Evolutionary conservation across 495 filamentous ascomycete genomes (phyloP).

Genomic region (Penicillium salamii): DNA sequence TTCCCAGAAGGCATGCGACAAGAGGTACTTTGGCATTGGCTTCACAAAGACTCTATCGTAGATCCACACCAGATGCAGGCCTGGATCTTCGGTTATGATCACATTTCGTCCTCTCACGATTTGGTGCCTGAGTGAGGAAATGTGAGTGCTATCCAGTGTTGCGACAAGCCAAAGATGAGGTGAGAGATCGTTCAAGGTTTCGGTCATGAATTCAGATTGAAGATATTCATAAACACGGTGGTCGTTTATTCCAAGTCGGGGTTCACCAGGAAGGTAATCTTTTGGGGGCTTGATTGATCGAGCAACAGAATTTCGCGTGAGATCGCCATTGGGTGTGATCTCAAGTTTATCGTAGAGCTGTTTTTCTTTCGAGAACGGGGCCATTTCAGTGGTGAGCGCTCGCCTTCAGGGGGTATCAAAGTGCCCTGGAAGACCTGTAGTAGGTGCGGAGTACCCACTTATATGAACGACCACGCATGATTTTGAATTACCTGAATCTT

Average conservation of each 20-base stretch:
- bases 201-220: not conserved
- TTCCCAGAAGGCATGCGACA: slow-evolving; percentile 7
- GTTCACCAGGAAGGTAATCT: not conserved
- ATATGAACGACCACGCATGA: too few species aligned
- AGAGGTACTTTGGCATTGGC: slow-evolving; percentile 5
- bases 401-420: too few species aligned
- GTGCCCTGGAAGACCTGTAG: too few species aligned
- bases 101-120: slow-evolving; percentile 41
- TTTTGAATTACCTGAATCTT: too few species aligned
- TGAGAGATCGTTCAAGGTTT: not conserved
- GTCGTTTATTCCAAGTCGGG: not conserved
- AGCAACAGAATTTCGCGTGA: too few species aligned
- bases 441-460: too few species aligned
- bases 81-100: slow-evolving; percentile 43
- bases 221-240: not conserved
- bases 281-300: not conserved
- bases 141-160: slow-evolving; percentile 21
- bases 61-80: slow-evolving; percentile 57
- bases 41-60: slow-evolving; percentile 22
- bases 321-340: too few species aligned
- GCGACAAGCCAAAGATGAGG: slow-evolving; percentile 33
- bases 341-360: too few species aligned
- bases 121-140: slow-evolving; percentile 41
- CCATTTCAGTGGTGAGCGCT: too few species aligned
- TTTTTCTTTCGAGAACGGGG: too few species aligned